A percentile compares a stretch with the other conserved stretches of the same genome.
phyloP scores from a whole-genome alignment of 805 yeast genomes.

The Schizosaccharomyces octosporus region DNA sequence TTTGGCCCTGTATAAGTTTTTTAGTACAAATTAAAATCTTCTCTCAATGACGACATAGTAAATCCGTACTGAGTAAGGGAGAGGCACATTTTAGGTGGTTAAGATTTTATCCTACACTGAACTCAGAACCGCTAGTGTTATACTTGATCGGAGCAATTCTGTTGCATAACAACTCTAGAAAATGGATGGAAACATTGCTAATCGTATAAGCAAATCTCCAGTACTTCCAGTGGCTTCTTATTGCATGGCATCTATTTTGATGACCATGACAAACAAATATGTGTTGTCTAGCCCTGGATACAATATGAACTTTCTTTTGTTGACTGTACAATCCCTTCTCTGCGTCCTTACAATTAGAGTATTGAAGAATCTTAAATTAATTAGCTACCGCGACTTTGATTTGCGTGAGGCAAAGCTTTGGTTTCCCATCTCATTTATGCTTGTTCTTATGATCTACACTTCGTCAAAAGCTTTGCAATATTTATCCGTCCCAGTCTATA shows the following conservation, averaged over 20 bases:
- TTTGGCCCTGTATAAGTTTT: too few relatives aligned
- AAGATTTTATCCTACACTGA: too few relatives aligned
- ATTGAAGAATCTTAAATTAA: constrained; percentile 50
- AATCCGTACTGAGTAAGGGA: neutral
- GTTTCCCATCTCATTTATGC: constrained; percentile 69
- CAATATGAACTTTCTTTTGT: constrained; percentile 64
- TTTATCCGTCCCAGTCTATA: constrained; percentile 83
- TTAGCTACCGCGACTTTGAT: constrained; percentile 68
- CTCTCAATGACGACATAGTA: too few relatives aligned
- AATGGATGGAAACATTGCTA: constrained; percentile 28
- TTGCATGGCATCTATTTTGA: constrained; percentile 81
- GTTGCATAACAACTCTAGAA: neutral
- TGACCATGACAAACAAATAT: constrained; percentile 93
- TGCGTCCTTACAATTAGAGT: constrained; percentile 50
- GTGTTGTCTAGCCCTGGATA: constrained; percentile 62
- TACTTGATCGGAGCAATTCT: neutral
- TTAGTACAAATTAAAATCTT: too few relatives aligned
- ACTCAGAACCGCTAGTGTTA: neutral
- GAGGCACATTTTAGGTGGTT: neutral
- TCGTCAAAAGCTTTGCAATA: constrained; percentile 82
- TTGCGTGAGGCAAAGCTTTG: constrained; percentile 69
- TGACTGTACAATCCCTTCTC: constrained; percentile 71
- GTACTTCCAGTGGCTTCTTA: constrained; percentile 18
- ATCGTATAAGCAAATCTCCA: neutral
- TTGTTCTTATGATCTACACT: constrained; percentile 88